Conservation (phyloP, 768 basidiomycete species). For the Leccinum arenicola region DNA sequence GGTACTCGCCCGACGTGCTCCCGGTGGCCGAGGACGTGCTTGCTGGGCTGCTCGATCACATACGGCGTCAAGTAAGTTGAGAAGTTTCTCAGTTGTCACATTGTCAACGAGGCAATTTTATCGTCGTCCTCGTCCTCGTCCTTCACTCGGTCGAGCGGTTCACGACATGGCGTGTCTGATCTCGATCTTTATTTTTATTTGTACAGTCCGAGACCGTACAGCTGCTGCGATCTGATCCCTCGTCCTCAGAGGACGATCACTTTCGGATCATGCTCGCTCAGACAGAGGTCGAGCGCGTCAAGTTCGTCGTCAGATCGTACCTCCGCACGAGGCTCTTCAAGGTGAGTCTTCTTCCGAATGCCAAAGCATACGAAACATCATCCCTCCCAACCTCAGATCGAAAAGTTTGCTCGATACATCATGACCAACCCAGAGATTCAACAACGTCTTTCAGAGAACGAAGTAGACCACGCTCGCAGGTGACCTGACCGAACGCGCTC, state of each 20-base stretch:
- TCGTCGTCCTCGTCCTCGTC: too few species aligned
- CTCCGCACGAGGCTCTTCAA: constrained; percentile 84
- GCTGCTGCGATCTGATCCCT: constrained; percentile 72
- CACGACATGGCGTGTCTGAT: background rate
- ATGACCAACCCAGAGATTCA: constrained; percentile 68
- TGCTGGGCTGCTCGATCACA: constrained; percentile 65
- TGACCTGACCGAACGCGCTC: constrained; percentile 25
- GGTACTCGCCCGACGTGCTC: constrained; percentile 77
- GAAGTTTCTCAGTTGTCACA: too few species aligned
- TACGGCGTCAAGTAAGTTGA: constrained; percentile 72
- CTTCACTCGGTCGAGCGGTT: background rate
- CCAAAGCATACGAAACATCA: background rate
- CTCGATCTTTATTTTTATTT: background rate
- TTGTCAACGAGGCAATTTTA: too few species aligned
- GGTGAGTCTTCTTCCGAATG: constrained; percentile 37
- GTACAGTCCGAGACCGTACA: constrained; percentile 75
- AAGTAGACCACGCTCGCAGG: constrained; percentile 79
- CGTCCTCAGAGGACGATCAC: constrained; percentile 89
- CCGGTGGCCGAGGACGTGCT: constrained; percentile 70
- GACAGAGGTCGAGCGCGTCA: constrained; percentile 92
- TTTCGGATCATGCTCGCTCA: constrained; percentile 91
- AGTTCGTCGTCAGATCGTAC: constrained; percentile 89
- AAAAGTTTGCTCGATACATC: constrained; percentile 82
- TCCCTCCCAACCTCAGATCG: constrained; percentile 54
- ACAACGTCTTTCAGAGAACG: constrained; percentile 75